phyloP scores from a whole-genome alignment of 805 yeast species.

The Cyberlindnera misumaiensis region DNA sequence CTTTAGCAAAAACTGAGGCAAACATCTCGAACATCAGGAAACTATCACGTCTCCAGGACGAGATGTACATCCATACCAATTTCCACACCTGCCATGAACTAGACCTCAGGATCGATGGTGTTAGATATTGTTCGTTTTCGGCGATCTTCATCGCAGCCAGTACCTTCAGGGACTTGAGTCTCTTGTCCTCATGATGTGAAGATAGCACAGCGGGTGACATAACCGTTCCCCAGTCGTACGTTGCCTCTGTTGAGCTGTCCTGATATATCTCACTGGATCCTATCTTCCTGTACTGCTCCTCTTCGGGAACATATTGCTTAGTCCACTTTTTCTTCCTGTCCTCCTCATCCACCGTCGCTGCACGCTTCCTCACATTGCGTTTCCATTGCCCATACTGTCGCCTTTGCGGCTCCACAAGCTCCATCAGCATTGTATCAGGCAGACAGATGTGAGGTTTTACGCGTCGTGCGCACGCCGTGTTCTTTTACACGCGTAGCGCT shows the following conservation, averaged over 20 bases:
- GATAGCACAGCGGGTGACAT: conserved; percentile 6
- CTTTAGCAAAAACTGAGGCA: conserved; percentile 19
- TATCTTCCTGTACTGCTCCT: conserved; percentile 11
- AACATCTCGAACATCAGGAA: conserved; percentile 25
- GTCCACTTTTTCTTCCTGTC: too few relatives aligned
- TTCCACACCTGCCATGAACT: conserved; percentile 25
- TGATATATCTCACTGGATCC: conserved; percentile 15
- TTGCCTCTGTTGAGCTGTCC: conserved; percentile 12
- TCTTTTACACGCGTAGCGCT: too few relatives aligned
- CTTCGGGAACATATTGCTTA: conserved; percentile 4
- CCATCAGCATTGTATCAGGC: too few relatives aligned
- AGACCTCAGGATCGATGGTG: conserved; percentile 15
- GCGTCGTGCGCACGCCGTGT: too few relatives aligned
- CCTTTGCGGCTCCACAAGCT: too few relatives aligned
- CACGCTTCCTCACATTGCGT: too few relatives aligned
- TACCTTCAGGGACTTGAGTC: conserved; percentile 18
- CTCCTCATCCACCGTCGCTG: too few relatives aligned
- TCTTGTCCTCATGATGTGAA: conserved; percentile 6
- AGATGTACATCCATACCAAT: conserved; percentile 28
- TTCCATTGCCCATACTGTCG: too few relatives aligned
- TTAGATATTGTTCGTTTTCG: conserved; percentile 16
- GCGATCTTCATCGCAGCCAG: conserved; percentile 24
- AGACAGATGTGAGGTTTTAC: too few relatives aligned
- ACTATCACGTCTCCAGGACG: conserved; percentile 24
- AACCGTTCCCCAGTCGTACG: conserved; percentile 15